These are phyloP conservation scores for Termitomyces titanicus DNA, from an alignment of 768 basidiomycete genomes.

Conservation along the genomic window DNA sequence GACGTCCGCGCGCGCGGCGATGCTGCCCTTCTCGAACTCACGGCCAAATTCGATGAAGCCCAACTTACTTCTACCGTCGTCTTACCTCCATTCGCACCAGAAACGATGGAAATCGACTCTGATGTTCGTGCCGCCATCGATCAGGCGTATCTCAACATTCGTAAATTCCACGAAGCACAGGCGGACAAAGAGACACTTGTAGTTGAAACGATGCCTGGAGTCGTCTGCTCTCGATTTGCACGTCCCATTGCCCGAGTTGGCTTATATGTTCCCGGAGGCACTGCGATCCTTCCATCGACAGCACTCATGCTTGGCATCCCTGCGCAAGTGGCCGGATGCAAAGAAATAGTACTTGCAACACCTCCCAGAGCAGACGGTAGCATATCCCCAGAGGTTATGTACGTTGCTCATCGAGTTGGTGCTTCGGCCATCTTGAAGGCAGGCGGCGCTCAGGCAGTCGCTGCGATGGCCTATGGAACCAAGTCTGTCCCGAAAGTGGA, in stretches of 20 bases:
- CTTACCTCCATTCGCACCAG: constrained; percentile 73
- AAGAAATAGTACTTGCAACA: constrained; percentile 88
- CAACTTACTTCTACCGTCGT: constrained; percentile 65
- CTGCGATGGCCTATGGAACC: constrained; percentile 96
- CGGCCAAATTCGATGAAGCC: constrained; percentile 91
- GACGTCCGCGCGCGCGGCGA: constrained; percentile 84
- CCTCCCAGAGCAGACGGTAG: constrained; percentile 93
- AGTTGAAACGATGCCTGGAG: constrained; percentile 98
- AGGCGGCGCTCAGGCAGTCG: constrained; percentile 94
- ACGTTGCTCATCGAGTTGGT: constrained; percentile 89
- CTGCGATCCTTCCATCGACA: constrained; percentile 92
- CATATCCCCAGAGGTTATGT: constrained; percentile 96
- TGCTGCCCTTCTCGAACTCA: constrained; percentile 79
- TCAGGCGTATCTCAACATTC: constrained; percentile 86
- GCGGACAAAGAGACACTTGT: constrained; percentile 62
- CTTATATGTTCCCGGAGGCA: constrained; percentile 96
- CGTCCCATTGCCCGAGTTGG: constrained; percentile 95
- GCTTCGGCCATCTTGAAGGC: constrained; percentile 90
- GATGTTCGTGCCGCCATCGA: constrained; percentile 81
- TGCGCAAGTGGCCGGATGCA: constrained; percentile 95
- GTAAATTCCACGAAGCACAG: constrained; percentile 89
- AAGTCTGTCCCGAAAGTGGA: constrained; percentile 95
- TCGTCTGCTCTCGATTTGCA: constrained; percentile 92
- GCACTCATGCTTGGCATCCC: constrained; percentile 98
- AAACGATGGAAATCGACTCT: constrained; percentile 56